A percentile compares a stretch with the other conserved stretches of the same genome.
Evolutionary conservation across 2,329 filamentous ascomycete genomes (phyloP).

Genomic region (Aureobasidium sp.): DNA sequence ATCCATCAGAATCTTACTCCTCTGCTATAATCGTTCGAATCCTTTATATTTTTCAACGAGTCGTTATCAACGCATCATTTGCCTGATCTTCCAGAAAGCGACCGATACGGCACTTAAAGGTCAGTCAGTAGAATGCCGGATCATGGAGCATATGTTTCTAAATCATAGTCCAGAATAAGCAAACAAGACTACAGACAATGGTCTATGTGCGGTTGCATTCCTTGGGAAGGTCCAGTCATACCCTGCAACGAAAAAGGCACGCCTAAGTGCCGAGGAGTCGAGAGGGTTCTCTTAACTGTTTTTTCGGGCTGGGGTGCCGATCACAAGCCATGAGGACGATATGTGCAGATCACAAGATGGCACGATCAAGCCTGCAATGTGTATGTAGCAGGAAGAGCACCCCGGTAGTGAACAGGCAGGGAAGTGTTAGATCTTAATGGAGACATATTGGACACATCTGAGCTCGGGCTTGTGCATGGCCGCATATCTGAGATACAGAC

Average conservation of each 20-base stretch:
- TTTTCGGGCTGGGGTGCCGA: not conserved
- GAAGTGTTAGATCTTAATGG: not conserved
- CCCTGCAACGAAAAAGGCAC: not conserved
- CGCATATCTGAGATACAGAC: not conserved
- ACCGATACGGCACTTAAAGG: not conserved
- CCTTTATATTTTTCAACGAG: not conserved
- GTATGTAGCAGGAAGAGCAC: not conserved
- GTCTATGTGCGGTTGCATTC: not conserved
- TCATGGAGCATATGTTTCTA: not conserved
- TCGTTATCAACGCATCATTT: not conserved
- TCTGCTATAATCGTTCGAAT: not conserved
- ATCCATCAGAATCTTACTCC: not conserved
- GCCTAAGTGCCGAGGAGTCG: not conserved
- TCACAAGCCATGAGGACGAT: not conserved
- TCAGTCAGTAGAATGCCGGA: not conserved
- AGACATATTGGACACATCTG: not conserved
- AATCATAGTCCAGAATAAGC: not conserved
- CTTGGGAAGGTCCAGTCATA: not conserved
- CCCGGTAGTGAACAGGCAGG: not conserved
- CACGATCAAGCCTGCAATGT: not conserved
- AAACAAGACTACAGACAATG: not conserved
- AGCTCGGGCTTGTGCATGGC: not conserved
- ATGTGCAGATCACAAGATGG: not conserved
- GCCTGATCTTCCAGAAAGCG: not conserved
- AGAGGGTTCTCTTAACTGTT: not conserved